phyloP scores from a whole-genome alignment of 169 alveolate species.

The Plasmodium knowlesi region DNA sequence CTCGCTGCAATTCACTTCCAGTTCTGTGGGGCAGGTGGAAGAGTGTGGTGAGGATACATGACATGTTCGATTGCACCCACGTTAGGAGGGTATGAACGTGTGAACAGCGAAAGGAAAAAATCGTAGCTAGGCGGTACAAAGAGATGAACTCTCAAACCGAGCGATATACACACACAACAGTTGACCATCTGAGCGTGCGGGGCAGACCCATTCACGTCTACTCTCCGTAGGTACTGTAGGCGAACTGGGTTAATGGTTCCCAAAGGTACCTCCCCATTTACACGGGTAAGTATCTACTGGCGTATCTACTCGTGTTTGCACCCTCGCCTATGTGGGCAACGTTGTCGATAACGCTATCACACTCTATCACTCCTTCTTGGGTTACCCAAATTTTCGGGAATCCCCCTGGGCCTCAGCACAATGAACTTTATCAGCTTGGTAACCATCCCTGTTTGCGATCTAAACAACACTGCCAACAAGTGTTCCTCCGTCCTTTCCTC shows the following conservation, averaged over 20 bases:
- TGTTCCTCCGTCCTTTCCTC: no score
- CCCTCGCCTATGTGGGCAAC: background rate
- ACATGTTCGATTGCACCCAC: background rate
- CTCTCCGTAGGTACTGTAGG: background rate
- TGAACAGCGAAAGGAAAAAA: background rate
- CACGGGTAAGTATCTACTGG: no score
- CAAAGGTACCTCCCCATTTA: background rate
- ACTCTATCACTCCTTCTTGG: no score
- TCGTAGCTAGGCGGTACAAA: background rate
- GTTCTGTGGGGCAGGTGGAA: background rate
- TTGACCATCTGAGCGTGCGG: background rate
- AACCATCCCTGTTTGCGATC: conserved; percentile 7
- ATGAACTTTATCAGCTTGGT: conserved; percentile 21
- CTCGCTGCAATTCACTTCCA: conserved; percentile 41
- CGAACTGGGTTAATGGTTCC: no score
- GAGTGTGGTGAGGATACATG: no score
- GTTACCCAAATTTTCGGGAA: conserved; percentile 57
- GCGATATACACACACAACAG: no score
- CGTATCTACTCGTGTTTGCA: background rate
- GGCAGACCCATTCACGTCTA: background rate
- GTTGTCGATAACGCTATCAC: background rate
- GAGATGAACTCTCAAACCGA: no score
- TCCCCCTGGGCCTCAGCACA: conserved; percentile 51
- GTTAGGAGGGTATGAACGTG: background rate
- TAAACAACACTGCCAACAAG: background rate